Conservation (phyloP, 2,329 filamentous ascomycete species). For the Periconia digitata region DNA sequence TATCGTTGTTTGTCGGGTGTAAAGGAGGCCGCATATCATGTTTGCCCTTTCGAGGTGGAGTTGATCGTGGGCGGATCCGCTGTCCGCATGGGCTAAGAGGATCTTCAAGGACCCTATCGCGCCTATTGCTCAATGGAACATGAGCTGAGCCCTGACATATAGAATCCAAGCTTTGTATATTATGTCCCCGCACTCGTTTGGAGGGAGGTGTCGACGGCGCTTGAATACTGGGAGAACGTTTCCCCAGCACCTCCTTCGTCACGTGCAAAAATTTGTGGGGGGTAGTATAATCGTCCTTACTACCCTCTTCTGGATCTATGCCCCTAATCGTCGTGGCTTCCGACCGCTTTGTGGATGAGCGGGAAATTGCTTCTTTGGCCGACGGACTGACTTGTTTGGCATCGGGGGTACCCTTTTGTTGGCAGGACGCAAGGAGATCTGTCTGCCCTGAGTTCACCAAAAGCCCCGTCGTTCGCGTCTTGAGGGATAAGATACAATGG, state of each 20-base stretch:
- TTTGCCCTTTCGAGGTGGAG: not conserved
- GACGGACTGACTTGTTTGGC: no score
- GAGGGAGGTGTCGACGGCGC: conserved; percentile 7
- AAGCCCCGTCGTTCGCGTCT: not conserved
- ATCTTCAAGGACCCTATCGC: conserved; percentile 9
- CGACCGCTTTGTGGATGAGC: no score
- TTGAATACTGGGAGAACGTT: not conserved
- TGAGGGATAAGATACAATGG: not conserved
- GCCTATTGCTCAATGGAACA: conserved; percentile 5
- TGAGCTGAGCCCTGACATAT: not conserved
- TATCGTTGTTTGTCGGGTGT: not conserved
- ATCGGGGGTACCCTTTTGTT: no score
- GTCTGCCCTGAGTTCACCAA: not conserved
- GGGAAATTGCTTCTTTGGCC: not conserved
- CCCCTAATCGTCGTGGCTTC: not conserved
- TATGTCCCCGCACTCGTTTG: conserved; percentile 5
- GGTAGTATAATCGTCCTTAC: not conserved
- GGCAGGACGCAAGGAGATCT: no score
- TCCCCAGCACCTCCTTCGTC: not conserved
- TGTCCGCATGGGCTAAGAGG: conserved; percentile 13
- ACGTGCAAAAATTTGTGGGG: not conserved
- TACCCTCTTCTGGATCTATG: not conserved
- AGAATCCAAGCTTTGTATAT: not conserved
- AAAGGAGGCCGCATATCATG: not conserved
- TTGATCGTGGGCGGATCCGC: not conserved